Base-by-base conservation (phyloP, 805 yeast species). In the Ogataea pilisensis region DNA sequence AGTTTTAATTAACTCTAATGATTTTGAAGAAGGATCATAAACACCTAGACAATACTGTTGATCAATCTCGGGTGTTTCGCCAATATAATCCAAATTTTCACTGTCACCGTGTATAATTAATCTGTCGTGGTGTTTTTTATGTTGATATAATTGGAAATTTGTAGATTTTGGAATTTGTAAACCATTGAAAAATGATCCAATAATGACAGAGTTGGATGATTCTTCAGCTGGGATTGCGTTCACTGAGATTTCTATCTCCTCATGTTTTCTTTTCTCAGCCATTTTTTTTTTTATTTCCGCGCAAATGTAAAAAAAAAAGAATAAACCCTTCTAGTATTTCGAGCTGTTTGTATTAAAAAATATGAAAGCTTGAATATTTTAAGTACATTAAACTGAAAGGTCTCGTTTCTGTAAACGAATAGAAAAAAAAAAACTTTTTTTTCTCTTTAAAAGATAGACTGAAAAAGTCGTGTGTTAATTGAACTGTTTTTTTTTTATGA, bases 141-240 rank as follows among this genome's bases (percentile, higher is more conserved):
- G 72, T 52, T 74, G 70, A 63, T 76, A 86, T 28, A 87, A 64
- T 33, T 82, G 78, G 52, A 90, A 85, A 26, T 65, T 59, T 7
- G 84, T 76, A 12, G 73, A 69, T 7, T 64, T 60, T 28, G 91
- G 82, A 2, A 82, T 73, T 19, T 71, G 65, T 39, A 85, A 69
- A 4, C 96, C 96, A 54, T 85, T 85, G 68, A 89, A 82, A 55
- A 85, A 83, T n/a, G 85, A 74, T 3, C 88, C 85, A 8, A 83
- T 74, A 21, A 57, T 71, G 3, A 75, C 78, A 4, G 76, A 64
- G 3, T 70, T 56, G 13, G 79, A 73, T 20, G 70, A 70, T 14
- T 72, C 76, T 14, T 66, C 62, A 42, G 58, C 49, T 1, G 31
- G 31, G 16, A 29, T 6, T 5, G 68, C 49, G 12, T 45, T 42